phyloP scores from a whole-genome alignment of 208 protist species.

The Leishmania arabica region DNA sequence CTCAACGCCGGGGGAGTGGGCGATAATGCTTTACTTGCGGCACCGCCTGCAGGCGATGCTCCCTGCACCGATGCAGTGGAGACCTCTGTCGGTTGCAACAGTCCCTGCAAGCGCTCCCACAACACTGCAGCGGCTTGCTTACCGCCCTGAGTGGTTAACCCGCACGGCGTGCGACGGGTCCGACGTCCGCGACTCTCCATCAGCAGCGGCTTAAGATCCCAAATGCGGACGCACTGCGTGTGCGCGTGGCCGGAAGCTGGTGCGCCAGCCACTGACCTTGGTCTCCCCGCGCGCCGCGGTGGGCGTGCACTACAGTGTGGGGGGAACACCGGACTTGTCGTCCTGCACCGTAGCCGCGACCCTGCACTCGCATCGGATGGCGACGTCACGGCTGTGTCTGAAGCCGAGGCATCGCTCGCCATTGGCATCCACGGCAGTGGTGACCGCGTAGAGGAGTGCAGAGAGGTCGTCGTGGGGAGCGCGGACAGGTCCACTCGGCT shows the following conservation, averaged over 20 bases:
- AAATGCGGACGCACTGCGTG: slow-evolving; percentile 49
- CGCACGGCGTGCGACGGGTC: slow-evolving; percentile 16
- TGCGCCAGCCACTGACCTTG: background rate
- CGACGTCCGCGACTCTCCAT: slow-evolving; percentile 49
- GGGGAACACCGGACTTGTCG: slow-evolving; percentile 14
- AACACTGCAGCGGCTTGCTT: slow-evolving; percentile 36
- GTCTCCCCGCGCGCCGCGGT: slow-evolving; percentile 17
- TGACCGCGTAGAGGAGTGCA: slow-evolving; percentile 4
- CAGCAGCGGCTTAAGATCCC: slow-evolving; percentile 68
- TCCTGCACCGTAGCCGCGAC: background rate
- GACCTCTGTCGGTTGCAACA: slow-evolving; percentile 31
- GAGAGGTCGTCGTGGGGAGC: background rate
- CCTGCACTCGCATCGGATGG: slow-evolving; percentile 8
- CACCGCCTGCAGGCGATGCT: background rate
- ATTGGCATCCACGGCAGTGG: background rate
- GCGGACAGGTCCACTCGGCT: background rate
- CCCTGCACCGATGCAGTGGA: background rate
- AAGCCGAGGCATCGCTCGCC: slow-evolving; percentile 25
- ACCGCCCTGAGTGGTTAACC: slow-evolving; percentile 23
- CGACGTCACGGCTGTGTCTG: slow-evolving; percentile 18
- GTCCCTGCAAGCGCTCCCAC: slow-evolving; percentile 46
- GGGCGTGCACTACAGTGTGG: slow-evolving; percentile 14
- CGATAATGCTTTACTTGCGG: background rate
- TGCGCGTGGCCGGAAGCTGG: slow-evolving; percentile 39
- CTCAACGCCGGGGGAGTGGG: background rate